These are phyloP conservation scores for Wallacemonas sp. DNA, from an alignment of 208 protist genomes.

Conservation along the genomic window DNA sequence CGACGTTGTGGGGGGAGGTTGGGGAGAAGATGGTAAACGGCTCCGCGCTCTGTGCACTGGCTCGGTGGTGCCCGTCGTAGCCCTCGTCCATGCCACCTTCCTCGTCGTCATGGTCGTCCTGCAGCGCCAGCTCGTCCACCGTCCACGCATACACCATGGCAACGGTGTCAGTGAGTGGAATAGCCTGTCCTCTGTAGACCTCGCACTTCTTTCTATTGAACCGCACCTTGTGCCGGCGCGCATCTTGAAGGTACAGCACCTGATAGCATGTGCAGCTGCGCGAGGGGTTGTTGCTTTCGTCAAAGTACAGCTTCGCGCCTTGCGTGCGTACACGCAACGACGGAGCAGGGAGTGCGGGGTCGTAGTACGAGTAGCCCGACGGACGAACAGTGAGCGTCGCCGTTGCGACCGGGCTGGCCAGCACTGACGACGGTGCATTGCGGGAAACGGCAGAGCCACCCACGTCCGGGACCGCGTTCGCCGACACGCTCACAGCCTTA, in stretches of 20 bases:
- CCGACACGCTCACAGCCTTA: conserved; percentile 46
- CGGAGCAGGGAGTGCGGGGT: conserved; percentile 52
- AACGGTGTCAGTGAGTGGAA: conserved; percentile 56
- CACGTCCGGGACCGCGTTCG: background rate
- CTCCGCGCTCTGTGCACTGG: background rate
- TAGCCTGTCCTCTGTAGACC: conserved; percentile 48
- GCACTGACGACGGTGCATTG: background rate
- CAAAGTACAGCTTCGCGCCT: conserved; percentile 74
- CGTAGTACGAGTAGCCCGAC: conserved; percentile 59
- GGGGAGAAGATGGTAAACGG: background rate
- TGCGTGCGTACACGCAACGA: conserved; percentile 46
- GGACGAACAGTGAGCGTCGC: conserved; percentile 49
- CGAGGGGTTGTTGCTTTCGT: conserved; percentile 57
- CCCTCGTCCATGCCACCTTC: background rate
- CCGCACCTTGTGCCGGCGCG: conserved; percentile 45
- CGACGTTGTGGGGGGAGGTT: background rate
- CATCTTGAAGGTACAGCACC: conserved; percentile 58
- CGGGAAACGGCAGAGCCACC: background rate
- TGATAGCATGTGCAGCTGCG: conserved; percentile 61
- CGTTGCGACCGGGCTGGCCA: conserved; percentile 40
- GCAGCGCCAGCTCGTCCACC: conserved; percentile 18
- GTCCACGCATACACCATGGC: conserved; percentile 80
- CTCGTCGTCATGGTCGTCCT: background rate
- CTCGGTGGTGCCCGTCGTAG: background rate
- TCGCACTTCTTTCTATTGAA: conserved; percentile 37